Percentiles rank a stretch among this genome's conserved stretches.
phyloP scores from a whole-genome alignment of 768 basidiomycete genomes.

The Agrocybe chaxingu region DNA sequence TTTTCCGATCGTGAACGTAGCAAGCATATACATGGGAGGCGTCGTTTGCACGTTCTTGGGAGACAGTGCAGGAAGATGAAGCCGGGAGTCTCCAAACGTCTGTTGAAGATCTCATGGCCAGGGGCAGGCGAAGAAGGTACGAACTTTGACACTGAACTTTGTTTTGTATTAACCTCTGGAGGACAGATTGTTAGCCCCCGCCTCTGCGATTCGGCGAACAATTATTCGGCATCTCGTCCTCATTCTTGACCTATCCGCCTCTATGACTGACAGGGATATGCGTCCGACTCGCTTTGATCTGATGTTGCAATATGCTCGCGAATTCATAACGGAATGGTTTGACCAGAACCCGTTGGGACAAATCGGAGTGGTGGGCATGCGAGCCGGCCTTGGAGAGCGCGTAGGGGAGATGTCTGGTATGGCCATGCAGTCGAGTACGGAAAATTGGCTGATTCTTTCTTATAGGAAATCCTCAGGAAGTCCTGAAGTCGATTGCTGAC shows the following conservation, averaged over 20 bases:
- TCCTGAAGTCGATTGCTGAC: conserved; percentile 81
- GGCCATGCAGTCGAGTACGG: conserved; percentile 15
- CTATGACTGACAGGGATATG: conserved; percentile 97
- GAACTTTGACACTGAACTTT: not conserved
- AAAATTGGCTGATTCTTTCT: not conserved
- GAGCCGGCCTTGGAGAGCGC: conserved; percentile 87
- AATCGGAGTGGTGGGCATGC: conserved; percentile 91
- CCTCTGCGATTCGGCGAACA: conserved; percentile 84
- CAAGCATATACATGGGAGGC: conserved; percentile 96
- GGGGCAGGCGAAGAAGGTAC: conserved; percentile 80
- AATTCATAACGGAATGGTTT: conserved; percentile 96
- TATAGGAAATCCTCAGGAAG: conserved; percentile 92
- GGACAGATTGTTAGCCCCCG: conserved; percentile 71
- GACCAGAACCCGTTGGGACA: conserved; percentile 99
- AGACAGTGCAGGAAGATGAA: conserved; percentile 95
- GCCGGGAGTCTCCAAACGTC: conserved; percentile 86
- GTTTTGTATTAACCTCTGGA: not conserved
- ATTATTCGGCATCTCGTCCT: conserved; percentile 96
- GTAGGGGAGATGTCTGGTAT: conserved; percentile 90
- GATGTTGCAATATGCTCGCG: conserved; percentile 83
- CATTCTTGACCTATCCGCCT: conserved; percentile 84
- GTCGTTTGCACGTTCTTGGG: conserved; percentile 92
- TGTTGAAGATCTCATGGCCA: conserved; percentile 85
- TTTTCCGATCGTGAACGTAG: conserved; percentile 28
- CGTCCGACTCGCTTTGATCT: conserved; percentile 92